Evolutionary conservation across 352 stramenopile genomes (phyloP), one percentile per base, ranked within the genome.

Genomic region (Globisporangium paroecandrum): DNA sequence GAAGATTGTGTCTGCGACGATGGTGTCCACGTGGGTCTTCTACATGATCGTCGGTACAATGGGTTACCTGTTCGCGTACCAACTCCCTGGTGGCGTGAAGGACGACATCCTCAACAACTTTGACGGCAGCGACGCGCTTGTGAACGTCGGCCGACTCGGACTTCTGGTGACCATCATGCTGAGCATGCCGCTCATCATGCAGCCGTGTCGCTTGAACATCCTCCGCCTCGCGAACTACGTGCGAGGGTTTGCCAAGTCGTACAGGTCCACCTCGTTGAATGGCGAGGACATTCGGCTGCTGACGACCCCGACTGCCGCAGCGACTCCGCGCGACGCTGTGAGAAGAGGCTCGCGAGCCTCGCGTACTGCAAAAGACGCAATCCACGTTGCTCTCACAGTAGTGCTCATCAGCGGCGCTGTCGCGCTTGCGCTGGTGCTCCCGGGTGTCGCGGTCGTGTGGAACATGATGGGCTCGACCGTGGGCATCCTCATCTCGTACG

Each of bases 11-110:
- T 81, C 87, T 34, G 95, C 87, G 49, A 98, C 96, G 0, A 97
- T 98, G 71, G 94, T 94, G 70, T 95, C 86, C 18, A 95, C 97
- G 9, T 93, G 91, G 69, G 15, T 92, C 18, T 98, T 99, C 65
- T 99, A 99, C 81, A 92, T 94, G 58, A 63, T 98, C 25, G 93
- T 99, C n/a, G 96, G 95, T 3, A 90, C 92, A 38, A 87, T 93
- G 66, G 91, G 91, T 25, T 98, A 97, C 65, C 73, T 96, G 4
- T 97, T 94, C 63, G 91, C 87, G 15, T 97, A 88, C 64, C 83
- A 79, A 5, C 75, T 86, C 13, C 68, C 77, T 0, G 70, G 72
- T 15, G 85, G 84, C 46, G 87, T 95, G 22, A 75, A 89, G 66
- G 87, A 88, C 54, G 87, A 97, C 72, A 94, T 97, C 46, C 82